phyloP scores from a whole-genome alignment of 2,329 filamentous ascomycete species.

The Colletotrichum sp. region DNA sequence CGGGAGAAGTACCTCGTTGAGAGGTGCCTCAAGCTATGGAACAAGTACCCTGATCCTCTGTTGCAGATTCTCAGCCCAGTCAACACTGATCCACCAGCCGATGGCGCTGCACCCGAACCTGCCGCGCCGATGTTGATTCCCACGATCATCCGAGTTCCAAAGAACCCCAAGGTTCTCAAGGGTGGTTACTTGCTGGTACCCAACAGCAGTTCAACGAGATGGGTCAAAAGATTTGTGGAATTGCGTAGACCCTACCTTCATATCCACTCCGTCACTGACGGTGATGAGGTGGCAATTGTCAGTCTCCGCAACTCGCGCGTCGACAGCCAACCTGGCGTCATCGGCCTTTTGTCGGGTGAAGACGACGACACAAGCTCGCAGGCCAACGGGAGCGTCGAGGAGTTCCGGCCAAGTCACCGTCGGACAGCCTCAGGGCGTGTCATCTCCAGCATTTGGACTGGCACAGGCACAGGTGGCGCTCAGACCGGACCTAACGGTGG shows the following conservation, averaged over 20 bases:
- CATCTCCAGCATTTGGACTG: slow-evolving; percentile 62
- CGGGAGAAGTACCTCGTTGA: slow-evolving; percentile 52
- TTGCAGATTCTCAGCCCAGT: slow-evolving; percentile 60
- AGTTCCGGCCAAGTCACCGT: slow-evolving; percentile 52
- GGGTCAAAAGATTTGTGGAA: slow-evolving; percentile 93
- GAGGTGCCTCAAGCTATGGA: slow-evolving; percentile 70
- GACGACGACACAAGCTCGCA: slow-evolving; percentile 36
- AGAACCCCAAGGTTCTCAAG: slow-evolving; percentile 83
- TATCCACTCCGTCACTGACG: slow-evolving; percentile 82
- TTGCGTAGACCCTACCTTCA: slow-evolving; percentile 90
- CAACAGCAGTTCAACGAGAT: slow-evolving; percentile 79
- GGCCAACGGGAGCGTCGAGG: slow-evolving; percentile 34
- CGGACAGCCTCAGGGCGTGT: slow-evolving; percentile 56
- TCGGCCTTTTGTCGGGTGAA: slow-evolving; percentile 70
- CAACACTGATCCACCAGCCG: slow-evolving; percentile 72
- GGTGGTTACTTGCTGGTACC: slow-evolving; percentile 88
- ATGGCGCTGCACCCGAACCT: slow-evolving; percentile 59
- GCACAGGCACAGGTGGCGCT: slow-evolving; percentile 41
- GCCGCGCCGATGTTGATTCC: slow-evolving; percentile 72
- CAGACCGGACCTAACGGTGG: slow-evolving; percentile 35
- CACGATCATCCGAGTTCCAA: slow-evolving; percentile 77
- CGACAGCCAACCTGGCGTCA: slow-evolving; percentile 88
- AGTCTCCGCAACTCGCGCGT: slow-evolving; percentile 90
- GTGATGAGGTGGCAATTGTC: slow-evolving; percentile 89
- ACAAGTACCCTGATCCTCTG: slow-evolving; percentile 61